Conservation (phyloP, 2,329 filamentous ascomycete species). For the Phialophora tarda region DNA sequence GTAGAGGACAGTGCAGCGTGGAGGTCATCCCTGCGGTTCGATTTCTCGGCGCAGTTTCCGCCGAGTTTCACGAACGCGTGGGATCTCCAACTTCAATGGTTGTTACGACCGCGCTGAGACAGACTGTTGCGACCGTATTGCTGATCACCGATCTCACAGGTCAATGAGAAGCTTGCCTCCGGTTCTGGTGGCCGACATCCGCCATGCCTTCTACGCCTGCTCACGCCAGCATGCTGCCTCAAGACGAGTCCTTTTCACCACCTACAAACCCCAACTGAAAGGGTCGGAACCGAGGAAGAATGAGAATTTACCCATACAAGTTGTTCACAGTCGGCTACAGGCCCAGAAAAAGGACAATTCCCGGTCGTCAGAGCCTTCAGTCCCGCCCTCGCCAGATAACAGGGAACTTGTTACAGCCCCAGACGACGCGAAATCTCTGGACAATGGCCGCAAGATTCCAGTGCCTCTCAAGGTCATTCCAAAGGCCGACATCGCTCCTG, state of each 20-base stretch:
- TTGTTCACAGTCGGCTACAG: constrained; percentile 29
- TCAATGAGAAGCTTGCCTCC: constrained; percentile 28
- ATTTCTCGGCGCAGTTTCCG: constrained; percentile 33
- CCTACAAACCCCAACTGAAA: constrained; percentile 26
- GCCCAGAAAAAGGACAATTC: constrained; percentile 20
- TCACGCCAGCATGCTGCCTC: constrained; percentile 31
- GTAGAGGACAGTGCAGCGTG: neutral
- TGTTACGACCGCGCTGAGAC: constrained; percentile 13
- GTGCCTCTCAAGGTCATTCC: constrained; percentile 39
- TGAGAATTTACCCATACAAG: constrained; percentile 30
- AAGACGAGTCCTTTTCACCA: constrained; percentile 31
- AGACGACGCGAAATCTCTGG: constrained; percentile 29
- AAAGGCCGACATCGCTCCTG: constrained; percentile 36
- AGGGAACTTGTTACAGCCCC: constrained; percentile 30
- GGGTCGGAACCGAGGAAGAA: constrained; percentile 6
- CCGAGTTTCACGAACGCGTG: constrained; percentile 11
- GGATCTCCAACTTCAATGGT: constrained; percentile 9
- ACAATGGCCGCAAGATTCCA: constrained; percentile 31
- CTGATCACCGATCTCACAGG: neutral
- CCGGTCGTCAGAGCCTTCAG: constrained; percentile 2
- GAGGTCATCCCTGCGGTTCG: neutral
- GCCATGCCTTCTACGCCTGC: constrained; percentile 34
- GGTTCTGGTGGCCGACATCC: constrained; percentile 34
- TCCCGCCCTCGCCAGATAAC: neutral
- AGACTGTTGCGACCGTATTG: neutral